A percentile compares a stretch with the other conserved stretches of the same genome.
Conservation (phyloP, 768 basidiomycete genomes). For the Collybiopsis luxurians region DNA sequence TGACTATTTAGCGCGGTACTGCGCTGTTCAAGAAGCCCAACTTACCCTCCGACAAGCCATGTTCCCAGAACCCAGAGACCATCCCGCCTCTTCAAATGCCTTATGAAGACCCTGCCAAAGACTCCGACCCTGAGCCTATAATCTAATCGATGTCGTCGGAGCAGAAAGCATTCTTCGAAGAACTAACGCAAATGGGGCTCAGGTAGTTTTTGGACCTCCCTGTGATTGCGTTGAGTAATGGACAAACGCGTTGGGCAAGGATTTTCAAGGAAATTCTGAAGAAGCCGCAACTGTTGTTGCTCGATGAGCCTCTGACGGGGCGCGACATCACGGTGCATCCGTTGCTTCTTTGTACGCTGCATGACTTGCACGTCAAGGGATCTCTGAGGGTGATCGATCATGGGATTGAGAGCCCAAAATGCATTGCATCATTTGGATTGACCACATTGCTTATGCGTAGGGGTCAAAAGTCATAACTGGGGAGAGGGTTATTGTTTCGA, state of each 20-base stretch:
- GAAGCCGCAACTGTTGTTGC: constrained; percentile 71
- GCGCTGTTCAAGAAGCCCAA: constrained; percentile 81
- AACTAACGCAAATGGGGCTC: constrained; percentile 57
- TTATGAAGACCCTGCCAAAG: constrained; percentile 19
- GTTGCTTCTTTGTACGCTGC: constrained; percentile 51
- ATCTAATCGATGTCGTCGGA: too few species aligned
- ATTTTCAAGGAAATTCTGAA: constrained; percentile 74
- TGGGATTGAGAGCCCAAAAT: constrained; percentile 71
- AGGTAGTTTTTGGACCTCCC: constrained; percentile 74
- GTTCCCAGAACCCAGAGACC: constrained; percentile 53
- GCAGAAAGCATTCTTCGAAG: constrained; percentile 41
- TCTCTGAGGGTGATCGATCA: constrained; percentile 60
- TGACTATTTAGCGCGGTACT: constrained; percentile 92
- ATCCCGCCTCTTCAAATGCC: constrained; percentile 33
- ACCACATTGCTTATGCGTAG: constrained; percentile 61
- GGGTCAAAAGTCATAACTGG: constrained; percentile 52
- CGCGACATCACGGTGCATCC: constrained; percentile 64
- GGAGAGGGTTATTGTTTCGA: constrained; percentile 40
- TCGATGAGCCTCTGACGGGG: constrained; percentile 94
- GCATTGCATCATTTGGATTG: constrained; percentile 69
- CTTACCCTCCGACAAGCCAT: constrained; percentile 73
- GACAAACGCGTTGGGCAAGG: constrained; percentile 85
- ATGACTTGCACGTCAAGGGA: constrained; percentile 41
- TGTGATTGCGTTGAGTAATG: constrained; percentile 82
- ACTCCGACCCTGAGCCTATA: constrained; percentile 11